Conservation (phyloP, 441 rosid species). For the Corymbia calophylla region DNA sequence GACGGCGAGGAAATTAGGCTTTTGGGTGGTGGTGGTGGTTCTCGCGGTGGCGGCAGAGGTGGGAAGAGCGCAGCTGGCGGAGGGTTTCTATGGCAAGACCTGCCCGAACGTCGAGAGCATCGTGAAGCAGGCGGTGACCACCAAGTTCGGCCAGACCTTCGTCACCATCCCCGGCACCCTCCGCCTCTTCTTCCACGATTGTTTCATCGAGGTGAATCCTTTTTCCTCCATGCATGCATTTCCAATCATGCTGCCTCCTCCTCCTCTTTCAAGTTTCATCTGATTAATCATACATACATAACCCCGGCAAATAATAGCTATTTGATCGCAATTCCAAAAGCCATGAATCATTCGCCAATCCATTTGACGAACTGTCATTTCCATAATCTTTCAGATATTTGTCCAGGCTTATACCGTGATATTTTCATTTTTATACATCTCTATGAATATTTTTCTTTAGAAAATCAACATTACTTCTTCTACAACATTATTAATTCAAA, state of each 20-base stretch:
- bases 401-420: not conserved
- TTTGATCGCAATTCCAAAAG: not conserved
- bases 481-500: not conserved
- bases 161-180: constrained; percentile 52
- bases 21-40: constrained; percentile 1
- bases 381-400: not conserved
- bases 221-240: not conserved
- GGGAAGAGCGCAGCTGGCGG: constrained; percentile 37
- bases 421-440: not conserved
- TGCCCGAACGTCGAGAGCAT: constrained; percentile 46
- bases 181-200: constrained; percentile 64
- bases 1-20: not conserved
- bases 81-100: constrained; percentile 33
- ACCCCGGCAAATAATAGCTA: not conserved
- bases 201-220: constrained; percentile 43
- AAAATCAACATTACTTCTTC: not conserved
- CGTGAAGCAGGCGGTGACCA: constrained; percentile 32
- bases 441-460: not conserved
- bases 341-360: not conserved
- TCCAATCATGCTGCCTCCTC: not conserved
- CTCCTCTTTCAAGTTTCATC: not conserved
- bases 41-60: not conserved
- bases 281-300: not conserved
- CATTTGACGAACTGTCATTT: not conserved
- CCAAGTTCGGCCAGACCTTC: constrained; percentile 37